These are phyloP conservation scores for Mycena galopus DNA, from an alignment of 768 basidiomycete genomes.

Conservation along the genomic window DNA sequence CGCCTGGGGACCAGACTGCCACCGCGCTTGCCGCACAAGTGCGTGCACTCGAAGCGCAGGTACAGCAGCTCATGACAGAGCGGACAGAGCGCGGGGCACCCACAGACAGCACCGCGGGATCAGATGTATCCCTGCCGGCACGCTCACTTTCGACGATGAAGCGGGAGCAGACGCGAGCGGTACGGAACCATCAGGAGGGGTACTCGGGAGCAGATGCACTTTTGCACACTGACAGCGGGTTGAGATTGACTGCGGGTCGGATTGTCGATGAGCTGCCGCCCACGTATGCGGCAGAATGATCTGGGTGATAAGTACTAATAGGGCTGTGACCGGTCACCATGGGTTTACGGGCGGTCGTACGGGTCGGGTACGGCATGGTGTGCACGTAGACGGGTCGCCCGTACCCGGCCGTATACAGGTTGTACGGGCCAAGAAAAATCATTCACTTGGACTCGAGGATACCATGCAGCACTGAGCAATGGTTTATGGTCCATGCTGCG, in stretches of 20 bases:
- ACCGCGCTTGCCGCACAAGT: not conserved
- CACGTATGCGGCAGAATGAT: not conserved
- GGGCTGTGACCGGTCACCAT: too few relatives aligned
- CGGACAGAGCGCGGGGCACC: not conserved
- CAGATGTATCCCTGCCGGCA: not conserved
- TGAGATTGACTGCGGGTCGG: not conserved
- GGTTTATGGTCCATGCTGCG: too few relatives aligned
- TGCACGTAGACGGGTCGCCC: too few relatives aligned
- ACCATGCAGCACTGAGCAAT: too few relatives aligned
- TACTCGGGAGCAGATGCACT: not conserved
- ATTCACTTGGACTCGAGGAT: too few relatives aligned
- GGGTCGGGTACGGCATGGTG: too few relatives aligned
- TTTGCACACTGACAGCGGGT: slow-evolving; percentile 7
- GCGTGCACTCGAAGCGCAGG: not conserved
- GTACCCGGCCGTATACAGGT: too few relatives aligned
- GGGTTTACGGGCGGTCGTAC: too few relatives aligned
- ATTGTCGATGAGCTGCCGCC: not conserved
- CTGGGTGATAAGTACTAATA: too few relatives aligned
- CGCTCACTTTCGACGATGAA: slow-evolving; percentile 17
- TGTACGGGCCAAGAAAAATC: too few relatives aligned
- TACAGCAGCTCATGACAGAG: not conserved
- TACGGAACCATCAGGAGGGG: not conserved
- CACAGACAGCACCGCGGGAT: not conserved
- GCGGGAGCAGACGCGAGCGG: not conserved
- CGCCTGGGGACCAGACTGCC: too few relatives aligned